Conservation (phyloP, 164 flowering plant genomes). For the Kalanchoe fedtschenkoi region DNA sequence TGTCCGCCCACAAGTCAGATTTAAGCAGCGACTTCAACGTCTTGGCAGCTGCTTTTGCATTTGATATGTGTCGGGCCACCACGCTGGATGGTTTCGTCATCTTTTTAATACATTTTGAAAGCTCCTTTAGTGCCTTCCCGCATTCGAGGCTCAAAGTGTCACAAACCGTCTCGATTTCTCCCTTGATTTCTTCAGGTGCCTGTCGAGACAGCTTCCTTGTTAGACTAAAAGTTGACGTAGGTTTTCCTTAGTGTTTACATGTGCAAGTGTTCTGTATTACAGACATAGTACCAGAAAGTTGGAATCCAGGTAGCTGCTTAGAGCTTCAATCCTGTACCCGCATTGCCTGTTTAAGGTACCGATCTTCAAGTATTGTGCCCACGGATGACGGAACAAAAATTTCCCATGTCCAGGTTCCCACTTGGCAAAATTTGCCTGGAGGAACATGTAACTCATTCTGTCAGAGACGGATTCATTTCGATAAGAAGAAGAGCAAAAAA, state of each 20-base stretch:
- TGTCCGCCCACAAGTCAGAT: slow-evolving; percentile 17
- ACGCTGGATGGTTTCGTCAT: slow-evolving; percentile 20
- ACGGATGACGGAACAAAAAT: slow-evolving; percentile 39
- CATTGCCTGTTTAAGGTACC: slow-evolving; percentile 26
- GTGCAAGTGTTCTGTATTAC: not conserved
- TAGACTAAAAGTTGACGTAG: not conserved
- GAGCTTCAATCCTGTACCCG: slow-evolving; percentile 31
- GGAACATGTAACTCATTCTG: not conserved
- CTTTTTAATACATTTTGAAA: slow-evolving; percentile 20
- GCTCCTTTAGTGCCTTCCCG: slow-evolving; percentile 29
- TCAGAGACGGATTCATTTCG: not conserved
- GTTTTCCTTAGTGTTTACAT: not conserved
- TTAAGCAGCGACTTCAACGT: slow-evolving; percentile 24
- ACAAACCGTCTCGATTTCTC: slow-evolving; percentile 31
- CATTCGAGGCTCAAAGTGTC: slow-evolving; percentile 31
- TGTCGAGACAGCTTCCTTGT: slow-evolving; percentile 8
- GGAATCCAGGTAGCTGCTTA: slow-evolving; percentile 19
- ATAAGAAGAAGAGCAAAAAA: not conserved
- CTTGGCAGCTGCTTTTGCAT: slow-evolving; percentile 23
- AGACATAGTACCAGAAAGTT: slow-evolving; percentile 10
- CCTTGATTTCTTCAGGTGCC: slow-evolving; percentile 25
- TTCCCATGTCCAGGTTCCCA: slow-evolving; percentile 40
- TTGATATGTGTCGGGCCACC: slow-evolving; percentile 11
- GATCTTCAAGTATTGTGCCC: slow-evolving; percentile 34
- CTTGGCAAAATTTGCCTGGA: slow-evolving; percentile 34